Percentiles rank a stretch among this genome's conserved stretches.
Evolutionary conservation across 2,329 filamentous ascomycete genomes (phyloP).

Genomic region (Fusarium luffae): DNA sequence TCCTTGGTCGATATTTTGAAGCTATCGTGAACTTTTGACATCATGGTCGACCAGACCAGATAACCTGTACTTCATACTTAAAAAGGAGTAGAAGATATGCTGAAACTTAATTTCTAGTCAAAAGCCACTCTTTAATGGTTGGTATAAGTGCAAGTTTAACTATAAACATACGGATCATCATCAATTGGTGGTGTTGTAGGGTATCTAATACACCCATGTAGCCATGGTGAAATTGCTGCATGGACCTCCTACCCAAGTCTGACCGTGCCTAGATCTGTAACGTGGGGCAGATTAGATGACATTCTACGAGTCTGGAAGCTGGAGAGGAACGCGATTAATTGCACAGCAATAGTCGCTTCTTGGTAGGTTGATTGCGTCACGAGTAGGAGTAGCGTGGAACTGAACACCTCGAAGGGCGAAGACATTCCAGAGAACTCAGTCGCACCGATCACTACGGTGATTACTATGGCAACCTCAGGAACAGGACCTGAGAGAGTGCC

Average conservation of each 20-base stretch:
- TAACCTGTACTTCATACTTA: rapidly evolving
- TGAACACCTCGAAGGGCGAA: background rate
- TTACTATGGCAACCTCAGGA: background rate
- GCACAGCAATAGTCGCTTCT: background rate
- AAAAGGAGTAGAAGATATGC: background rate
- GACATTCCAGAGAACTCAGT: background rate
- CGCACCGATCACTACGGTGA: background rate
- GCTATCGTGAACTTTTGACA: background rate
- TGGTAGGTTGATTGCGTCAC: background rate
- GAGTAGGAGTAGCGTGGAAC: background rate
- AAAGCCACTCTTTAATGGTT: background rate
- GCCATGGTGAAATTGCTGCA: background rate
- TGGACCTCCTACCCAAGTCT: background rate
- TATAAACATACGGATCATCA: background rate
- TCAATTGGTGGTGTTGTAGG: conserved; percentile 6
- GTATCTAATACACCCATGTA: background rate
- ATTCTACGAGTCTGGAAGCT: background rate
- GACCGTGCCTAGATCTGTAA: conserved; percentile 7
- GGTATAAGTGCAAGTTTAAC: background rate
- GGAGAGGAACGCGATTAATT: conserved; percentile 7
- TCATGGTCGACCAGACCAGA: rapidly evolving
- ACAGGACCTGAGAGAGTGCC: too few species aligned
- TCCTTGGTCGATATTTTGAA: rapidly evolving
- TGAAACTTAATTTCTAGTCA: background rate
- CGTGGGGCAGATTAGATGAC: conserved; percentile 1